Base-by-base conservation (phyloP, 495 filamentous ascomycete species). In the Astrocystis sublimbata region DNA sequence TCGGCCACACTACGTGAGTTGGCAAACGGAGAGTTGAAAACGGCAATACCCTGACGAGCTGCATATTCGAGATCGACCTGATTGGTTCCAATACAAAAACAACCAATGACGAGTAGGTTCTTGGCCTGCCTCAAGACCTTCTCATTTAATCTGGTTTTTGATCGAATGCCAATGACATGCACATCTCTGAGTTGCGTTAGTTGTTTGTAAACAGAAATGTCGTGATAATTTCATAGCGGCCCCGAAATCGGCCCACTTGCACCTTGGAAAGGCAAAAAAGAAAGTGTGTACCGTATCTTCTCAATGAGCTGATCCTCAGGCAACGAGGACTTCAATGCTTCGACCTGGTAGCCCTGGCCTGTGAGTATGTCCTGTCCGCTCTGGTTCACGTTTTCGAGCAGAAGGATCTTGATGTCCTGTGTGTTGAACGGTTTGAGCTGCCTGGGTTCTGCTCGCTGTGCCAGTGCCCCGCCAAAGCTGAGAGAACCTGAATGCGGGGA, bases 31-130 rank as follows among this genome's bases (percentile, higher is more conserved):
- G 93, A 97, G 78, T 99, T 99, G 87, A 99, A 99, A 53, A 99
- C 96, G 12, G 92, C 91, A 76, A 97, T 93, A 53, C 96, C 96
- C 71, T 94, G 88, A 52, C 87, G 82, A 9, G 96, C 92, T 15
- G 96, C 94, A 79, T 90, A 96, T 60, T 92, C 83, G 40, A 97
- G 85, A 71, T 99, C 92, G 53, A 99, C 96, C 72, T 98, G 96
- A 81, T 98, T 97, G 55, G 96, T 99, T 50, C 96, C 96, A 62
- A 98, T 99, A 74, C 96, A 99, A 83, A 99, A 99, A 77, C 96
- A 98, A 43, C 96, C 96, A 62, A 98, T 88, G 46, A 97, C 94
- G 60, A 97, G 89, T 31, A 99, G 85, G 71, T 96, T 93, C 78
- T 92, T 92, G 40, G 94, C 94, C 73, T 96, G 88, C 56, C 84